Evolutionary conservation across 768 basidiomycete species (phyloP), one percentile per base, ranked within the genome.

Genomic region (Leccinum uliginosum): DNA sequence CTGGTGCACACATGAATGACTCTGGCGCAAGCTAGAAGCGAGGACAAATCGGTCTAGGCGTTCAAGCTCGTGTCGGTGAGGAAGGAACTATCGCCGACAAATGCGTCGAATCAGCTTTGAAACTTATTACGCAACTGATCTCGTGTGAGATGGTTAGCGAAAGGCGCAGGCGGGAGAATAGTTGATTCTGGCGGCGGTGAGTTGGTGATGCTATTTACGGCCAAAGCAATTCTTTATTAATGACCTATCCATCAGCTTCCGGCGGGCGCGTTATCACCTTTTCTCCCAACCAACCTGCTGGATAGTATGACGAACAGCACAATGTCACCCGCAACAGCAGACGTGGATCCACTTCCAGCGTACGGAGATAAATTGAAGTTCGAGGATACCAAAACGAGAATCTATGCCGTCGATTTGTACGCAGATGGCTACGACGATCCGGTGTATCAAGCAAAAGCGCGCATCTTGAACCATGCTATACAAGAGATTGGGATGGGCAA

Each of bases 401-500:
- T 53, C 24, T 54, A 35, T 40, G 24, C 51, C 2, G 38, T 29
- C 30, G 71, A 76, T 56, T 65, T 75, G 7, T 71, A 73, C 55
- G 65, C 67, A 26, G 75, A 72, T 7, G 74, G 61, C 11, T 71
- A 74, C 47, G 57, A 68, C n/a, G 80, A 82, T 55, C 80, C 76
- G 0, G 71, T 80, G 9, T 83, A 82, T 57, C 73, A 71, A 46
- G 78, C 76, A 0, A 83, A 82, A 60, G 81, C 81, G 1, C 69
- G 70, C 24, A 64, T 81, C 29, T 56, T 83, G 54, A 80, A 79
- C 47, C 69, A 71, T 38, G 74, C 78, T 3, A 73, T 83, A 45
- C 78, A 80, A 63, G 77, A 80, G 45, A 80, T 83, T 19, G 81
- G 81, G 2, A 83, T 83, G 80, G 82, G 81, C 6, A 77, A 67